Evolutionary conservation across 176 grass and related monocot genomes (phyloP).

Genomic region (Pontederia crassipes): DNA sequence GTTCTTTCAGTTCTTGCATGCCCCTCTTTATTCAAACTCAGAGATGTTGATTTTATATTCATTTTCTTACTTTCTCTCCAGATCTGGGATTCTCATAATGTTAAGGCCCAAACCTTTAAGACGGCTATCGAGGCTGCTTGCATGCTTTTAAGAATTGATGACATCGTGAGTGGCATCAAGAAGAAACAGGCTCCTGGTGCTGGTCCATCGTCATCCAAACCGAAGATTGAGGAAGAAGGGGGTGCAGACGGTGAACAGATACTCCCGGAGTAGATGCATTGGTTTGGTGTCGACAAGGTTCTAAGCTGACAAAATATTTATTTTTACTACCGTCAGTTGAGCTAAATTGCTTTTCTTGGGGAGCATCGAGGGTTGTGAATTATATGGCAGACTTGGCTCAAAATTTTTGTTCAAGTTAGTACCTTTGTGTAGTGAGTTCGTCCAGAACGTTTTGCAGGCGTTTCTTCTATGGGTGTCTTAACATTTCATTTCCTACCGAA

Average conservation of each 20-base stretch:
- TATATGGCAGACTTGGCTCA: no score
- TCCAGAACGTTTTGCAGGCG: no score
- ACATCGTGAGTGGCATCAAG: constrained; percentile 97
- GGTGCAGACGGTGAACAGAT: constrained; percentile 93
- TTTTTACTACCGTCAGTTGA: no score
- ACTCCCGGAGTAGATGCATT: constrained; percentile 56
- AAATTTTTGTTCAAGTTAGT: no score
- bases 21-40: no score
- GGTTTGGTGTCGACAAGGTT: no score
- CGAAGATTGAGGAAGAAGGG: constrained; percentile 69
- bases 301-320: no score
- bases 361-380: no score
- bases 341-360: no score
- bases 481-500: no score
- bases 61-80: constrained; percentile 13
- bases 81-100: constrained; percentile 95
- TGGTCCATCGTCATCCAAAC: constrained; percentile 40
- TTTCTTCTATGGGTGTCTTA: no score
- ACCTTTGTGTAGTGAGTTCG: no score
- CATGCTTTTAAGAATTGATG: constrained; percentile 96
- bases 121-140: constrained; percentile 87
- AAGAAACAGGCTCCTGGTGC: constrained; percentile 72
- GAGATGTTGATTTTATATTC: neutral
- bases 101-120: constrained; percentile 96
- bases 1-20: neutral